Conservation (phyloP, 768 basidiomycete species). For the Amanita jacksonii region DNA sequence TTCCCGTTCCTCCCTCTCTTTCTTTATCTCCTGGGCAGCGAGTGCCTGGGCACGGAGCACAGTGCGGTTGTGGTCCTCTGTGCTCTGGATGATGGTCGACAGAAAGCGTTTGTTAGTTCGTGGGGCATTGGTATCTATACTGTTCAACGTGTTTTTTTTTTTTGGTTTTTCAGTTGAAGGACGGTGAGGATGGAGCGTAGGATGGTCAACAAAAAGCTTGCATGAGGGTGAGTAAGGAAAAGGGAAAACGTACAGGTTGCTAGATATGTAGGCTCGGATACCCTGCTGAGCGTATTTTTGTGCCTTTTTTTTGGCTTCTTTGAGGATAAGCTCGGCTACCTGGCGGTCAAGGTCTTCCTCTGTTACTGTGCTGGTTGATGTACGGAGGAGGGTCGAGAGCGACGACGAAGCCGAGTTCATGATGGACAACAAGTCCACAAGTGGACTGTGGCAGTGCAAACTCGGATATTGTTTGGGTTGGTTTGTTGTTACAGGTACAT, state of each 20-base stretch:
- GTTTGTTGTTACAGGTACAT: too few relatives aligned
- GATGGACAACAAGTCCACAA: not conserved
- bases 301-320: conserved; percentile 89
- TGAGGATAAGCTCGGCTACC: conserved; percentile 85
- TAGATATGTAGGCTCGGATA: conserved; percentile 64
- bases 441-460: not conserved
- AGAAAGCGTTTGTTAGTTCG: conserved; percentile 78
- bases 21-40: conserved; percentile 66
- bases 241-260: conserved; percentile 31
- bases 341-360: conserved; percentile 88
- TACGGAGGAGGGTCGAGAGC: conserved; percentile 74
- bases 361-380: conserved; percentile 64
- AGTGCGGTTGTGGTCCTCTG: conserved; percentile 92
- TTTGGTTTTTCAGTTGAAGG: not conserved
- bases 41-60: conserved; percentile 64
- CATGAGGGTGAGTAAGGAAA: not conserved
- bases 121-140: conserved; percentile 59
- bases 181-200: not conserved
- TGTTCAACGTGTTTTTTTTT: not conserved
- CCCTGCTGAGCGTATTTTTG: conserved; percentile 70
- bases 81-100: conserved; percentile 80
- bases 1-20: conserved; percentile 57
- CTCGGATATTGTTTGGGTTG: too few relatives aligned
- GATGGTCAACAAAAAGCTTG: too few relatives aligned
- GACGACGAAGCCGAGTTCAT: conserved; percentile 30